Conservation (phyloP, 1,139 yeast species). For the Hemisphaericaspora lyxosophila region DNA sequence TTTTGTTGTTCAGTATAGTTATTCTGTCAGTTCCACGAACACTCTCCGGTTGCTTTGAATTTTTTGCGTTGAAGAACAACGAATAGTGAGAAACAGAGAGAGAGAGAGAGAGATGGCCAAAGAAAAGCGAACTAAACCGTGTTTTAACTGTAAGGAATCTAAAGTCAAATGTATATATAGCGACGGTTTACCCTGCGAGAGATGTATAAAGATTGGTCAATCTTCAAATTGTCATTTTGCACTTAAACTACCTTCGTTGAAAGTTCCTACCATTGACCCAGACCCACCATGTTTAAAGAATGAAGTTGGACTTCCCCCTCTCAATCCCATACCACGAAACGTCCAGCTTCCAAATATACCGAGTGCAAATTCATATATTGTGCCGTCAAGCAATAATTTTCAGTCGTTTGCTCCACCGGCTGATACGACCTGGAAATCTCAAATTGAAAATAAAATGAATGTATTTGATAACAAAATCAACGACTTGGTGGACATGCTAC, state of each 20-base stretch:
- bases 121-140: slow-evolving; percentile 57
- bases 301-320: background rate
- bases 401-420: background rate
- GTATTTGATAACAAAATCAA: slow-evolving; percentile 49
- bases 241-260: slow-evolving; percentile 50
- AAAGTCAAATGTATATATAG: slow-evolving; percentile 61
- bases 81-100: no score
- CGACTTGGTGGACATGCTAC: slow-evolving; percentile 40
- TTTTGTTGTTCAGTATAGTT: no score
- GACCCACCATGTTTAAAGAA: slow-evolving; percentile 1
- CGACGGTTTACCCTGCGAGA: slow-evolving; percentile 52
- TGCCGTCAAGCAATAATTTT: background rate
- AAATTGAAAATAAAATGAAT: slow-evolving; percentile 46
- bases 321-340: slow-evolving; percentile 1
- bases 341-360: background rate
- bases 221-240: slow-evolving; percentile 54
- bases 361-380: slow-evolving; percentile 2
- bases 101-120: slow-evolving; percentile 40
- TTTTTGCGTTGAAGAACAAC: no score
- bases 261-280: slow-evolving; percentile 28
- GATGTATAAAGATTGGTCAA: slow-evolving; percentile 54
- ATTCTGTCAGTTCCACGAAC: no score
- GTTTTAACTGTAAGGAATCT: slow-evolving; percentile 61
- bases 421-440: slow-evolving; percentile 37
- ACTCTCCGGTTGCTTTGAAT: no score